Base-by-base conservation (phyloP, 257 asterid species). In the Primulina huaijiensis region DNA sequence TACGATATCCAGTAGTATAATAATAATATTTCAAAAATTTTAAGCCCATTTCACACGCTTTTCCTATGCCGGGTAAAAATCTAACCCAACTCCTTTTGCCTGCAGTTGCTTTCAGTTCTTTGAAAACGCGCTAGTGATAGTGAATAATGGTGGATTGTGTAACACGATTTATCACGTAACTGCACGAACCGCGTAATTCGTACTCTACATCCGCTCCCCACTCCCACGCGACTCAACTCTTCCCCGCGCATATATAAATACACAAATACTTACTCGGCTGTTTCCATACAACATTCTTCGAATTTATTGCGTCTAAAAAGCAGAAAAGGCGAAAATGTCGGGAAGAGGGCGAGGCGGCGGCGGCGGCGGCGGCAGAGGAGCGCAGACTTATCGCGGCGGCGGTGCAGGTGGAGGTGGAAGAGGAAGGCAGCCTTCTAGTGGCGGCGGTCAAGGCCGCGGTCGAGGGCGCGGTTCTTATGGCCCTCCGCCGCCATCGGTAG, bases 401-500 rank as follows among this genome's bases (percentile, higher is more conserved):
- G 70, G 86, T 0, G 84, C 79, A 2, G 46, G 20, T 3, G 31
- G 14, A 3, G 37, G 37, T 3, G 69, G 69, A 11, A 72, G 77
- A 30, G 79, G 75, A 19, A 11, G 7, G 30, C 60, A 43, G 60
- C 16, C 2, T 10, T 14, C 70, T 4, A 68, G 72, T 14, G 82
- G 81, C 3, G 71, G 84, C 3, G 77, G 64, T 1, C 31, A 72
- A 2, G 83, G 84, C 2, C 82, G 80, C 5, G 83, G 85, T 1
- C 65, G 79, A 2, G 79, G 82, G 27, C 78, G 80, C 16, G 71
- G 84, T 8, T 29, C 50, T 67, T 33, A 71, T 68, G 84, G 25
- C 43, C 87, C 83, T 35, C 84, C 83, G 0, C 70, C 77, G 20
- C 8, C 67, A 1, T 3, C 72, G 19, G 14, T 61, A 7, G n/a